Percentiles rank a stretch among this genome's conserved stretches.
phyloP scores from a whole-genome alignment of 1,139 yeast species.

The Saccharomyces hybrid region DNA sequence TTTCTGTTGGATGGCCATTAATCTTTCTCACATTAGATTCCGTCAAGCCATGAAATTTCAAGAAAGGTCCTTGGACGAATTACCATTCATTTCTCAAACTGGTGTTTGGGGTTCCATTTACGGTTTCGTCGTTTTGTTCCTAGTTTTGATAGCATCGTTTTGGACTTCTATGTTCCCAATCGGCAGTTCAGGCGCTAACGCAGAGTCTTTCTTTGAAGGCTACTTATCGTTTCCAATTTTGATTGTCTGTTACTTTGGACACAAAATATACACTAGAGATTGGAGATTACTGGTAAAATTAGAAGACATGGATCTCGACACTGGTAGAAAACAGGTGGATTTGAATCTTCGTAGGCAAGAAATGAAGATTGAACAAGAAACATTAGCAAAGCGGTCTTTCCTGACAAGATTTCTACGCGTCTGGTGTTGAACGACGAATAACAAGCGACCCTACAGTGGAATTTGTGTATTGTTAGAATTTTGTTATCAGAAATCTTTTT shows the following conservation, averaged over 20 bases:
- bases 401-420: slow-evolving; percentile 44
- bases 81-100: slow-evolving; percentile 47
- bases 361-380: slow-evolving; percentile 52
- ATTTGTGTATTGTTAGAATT: background rate
- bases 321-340: slow-evolving; percentile 65
- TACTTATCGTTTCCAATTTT: slow-evolving; percentile 60
- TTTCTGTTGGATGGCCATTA: slow-evolving; percentile 61
- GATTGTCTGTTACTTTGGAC: slow-evolving; percentile 48
- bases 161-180: slow-evolving; percentile 71
- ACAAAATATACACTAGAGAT: slow-evolving; percentile 49
- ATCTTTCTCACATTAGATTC: slow-evolving; percentile 53
- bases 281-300: slow-evolving; percentile 44
- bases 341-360: slow-evolving; percentile 59
- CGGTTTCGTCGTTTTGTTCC: slow-evolving; percentile 41
- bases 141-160: slow-evolving; percentile 52
- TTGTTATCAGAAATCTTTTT: background rate
- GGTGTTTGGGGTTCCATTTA: slow-evolving; percentile 48
- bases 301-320: slow-evolving; percentile 53
- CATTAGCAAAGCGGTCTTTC: slow-evolving; percentile 44
- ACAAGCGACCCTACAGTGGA: background rate
- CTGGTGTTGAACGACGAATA: slow-evolving; percentile 41
- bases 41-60: slow-evolving; percentile 50
- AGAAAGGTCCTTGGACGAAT: slow-evolving; percentile 46
- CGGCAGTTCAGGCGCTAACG: slow-evolving; percentile 44
- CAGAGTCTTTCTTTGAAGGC: slow-evolving; percentile 50